Evolutionary conservation across 352 stramenopile species (phyloP), one percentile per base, ranked within the genome.

Genomic region (Pythium apleroticum): DNA sequence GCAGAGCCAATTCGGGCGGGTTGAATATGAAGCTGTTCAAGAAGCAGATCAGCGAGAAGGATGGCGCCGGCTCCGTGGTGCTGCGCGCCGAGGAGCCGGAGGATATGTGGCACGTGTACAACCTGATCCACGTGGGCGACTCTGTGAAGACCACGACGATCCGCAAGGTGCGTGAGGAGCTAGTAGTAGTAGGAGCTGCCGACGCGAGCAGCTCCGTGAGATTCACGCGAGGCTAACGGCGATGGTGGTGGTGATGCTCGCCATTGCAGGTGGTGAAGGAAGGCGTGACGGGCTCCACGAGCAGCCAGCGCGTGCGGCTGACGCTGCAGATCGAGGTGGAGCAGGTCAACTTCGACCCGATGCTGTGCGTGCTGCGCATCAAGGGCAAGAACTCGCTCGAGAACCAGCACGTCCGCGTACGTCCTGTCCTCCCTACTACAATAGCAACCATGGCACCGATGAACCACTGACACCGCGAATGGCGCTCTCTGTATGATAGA

Each of bases 41-140:
- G 81, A 93, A 93, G 75, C 80, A 95, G 73, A 94, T 98, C 67
- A 96, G 78, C 68, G 88, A 93, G 68, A 99, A 99, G 81, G 96
- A 99, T 81, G 95, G 95, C 65, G 89, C 78, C 53, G 96, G 96
- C 25, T 88, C 65, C 14, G 83, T 99, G 22, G 76, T 96, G 60
- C 80, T 99, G 55, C 88, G 93, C 43, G 95, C 97, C 9, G 95
- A 98, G 73, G 97, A 98, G 63, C 78, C 92, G 5, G 97, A 99
- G 76, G 97, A 99, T 76, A 97, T 99, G 79, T 99, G 97, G 96
- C 97, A 99, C 69, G 85, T 97, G 30, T 99, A 99, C 86, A 99
- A 99, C 75, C 81, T 99, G 39, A 97, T 99, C 41, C 86, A 97
- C 69, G 84, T 89, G 48, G 78, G 81, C 17, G 97, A 99, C 74